Evolutionary conservation across 441 rosid genomes (phyloP), one percentile per base, ranked within the genome.

Genomic region (Biscutella laevigata): DNA sequence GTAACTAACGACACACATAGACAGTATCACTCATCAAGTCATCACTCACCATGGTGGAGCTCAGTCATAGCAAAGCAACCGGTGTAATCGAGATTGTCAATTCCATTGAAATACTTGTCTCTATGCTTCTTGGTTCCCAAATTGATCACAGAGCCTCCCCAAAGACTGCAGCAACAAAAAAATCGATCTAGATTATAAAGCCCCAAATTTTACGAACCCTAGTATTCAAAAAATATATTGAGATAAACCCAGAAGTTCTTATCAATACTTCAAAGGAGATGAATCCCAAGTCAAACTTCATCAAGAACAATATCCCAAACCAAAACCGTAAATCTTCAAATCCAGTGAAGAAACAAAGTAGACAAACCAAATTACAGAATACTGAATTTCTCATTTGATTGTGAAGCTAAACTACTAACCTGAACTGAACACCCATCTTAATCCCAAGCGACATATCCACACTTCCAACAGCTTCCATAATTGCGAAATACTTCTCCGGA

Each of bases 61-160:
- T 92, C 97, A 45, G 97, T 92, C 99, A 88, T 92, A 12, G 97
- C 99, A 53, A 88, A 92, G 74, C 99, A 92, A 64, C 99, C 99
- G 0, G 84, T 80, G 71, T 86, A 92, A 5, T 88, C 95, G 53
- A 92, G 37, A 66, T 70, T 81, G 70, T 86, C 99, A 51, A 88
- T 88, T 34, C 76, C 86, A 51, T 88, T 86, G 21, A 69, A 92
- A 67, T 82, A 92, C 80, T 86, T 88, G 47, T 86, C 92, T 67
- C 66, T 75, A 36, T 92, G 99, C 70, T 80, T 92, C 74, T 92
- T 81, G 15, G 97, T 88, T 61, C 99, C 97, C 44, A 92, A 70
- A 70, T 92, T 88, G 58, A 92, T 58, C 46, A 92, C 95, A 60
- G 95, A 77, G 21, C 99, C 95, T 68, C 99, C 99, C 99, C 99